Percentiles rank a stretch among this genome's conserved stretches.
These are phyloP conservation scores for Fusarium bulbicola DNA, from an alignment of 2,329 filamentous ascomycete species.

Conservation along the genomic window DNA sequence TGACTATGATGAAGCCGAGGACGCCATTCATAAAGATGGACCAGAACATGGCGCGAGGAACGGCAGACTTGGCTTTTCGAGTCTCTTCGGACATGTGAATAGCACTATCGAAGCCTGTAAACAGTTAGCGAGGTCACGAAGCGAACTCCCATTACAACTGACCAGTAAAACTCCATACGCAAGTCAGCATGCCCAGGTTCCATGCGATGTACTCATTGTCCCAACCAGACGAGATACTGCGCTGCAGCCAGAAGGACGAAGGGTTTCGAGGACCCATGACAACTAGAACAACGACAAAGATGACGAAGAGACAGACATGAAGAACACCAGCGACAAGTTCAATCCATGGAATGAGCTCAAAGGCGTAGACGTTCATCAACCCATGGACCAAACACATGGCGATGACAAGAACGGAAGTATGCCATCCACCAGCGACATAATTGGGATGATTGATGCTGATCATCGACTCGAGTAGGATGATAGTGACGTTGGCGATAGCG, in stretches of 20 bases:
- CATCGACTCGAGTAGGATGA: slow-evolving; percentile 42
- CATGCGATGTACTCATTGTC: slow-evolving; percentile 36
- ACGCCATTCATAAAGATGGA: slow-evolving; percentile 43
- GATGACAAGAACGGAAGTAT: slow-evolving; percentile 37
- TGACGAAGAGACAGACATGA: slow-evolving; percentile 36
- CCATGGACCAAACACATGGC: slow-evolving; percentile 40
- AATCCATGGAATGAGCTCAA: slow-evolving; percentile 37
- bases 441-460: slow-evolving; percentile 36
- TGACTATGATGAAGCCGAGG: slow-evolving; percentile 41
- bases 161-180: slow-evolving; percentile 42
- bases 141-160: accelerated
- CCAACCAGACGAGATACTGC: slow-evolving; percentile 36
- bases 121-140: background rate
- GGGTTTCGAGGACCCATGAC: slow-evolving; percentile 39
- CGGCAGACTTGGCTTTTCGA: slow-evolving; percentile 38
- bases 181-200: slow-evolving; percentile 40
- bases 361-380: slow-evolving; percentile 35
- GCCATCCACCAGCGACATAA: slow-evolving; percentile 38
- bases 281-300: slow-evolving; percentile 37
- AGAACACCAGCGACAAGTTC: slow-evolving; percentile 38
- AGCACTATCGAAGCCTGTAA: slow-evolving; percentile 37
- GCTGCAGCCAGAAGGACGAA: slow-evolving; percentile 34
- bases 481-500: slow-evolving; percentile 40
- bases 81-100: slow-evolving; percentile 42
- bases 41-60: slow-evolving; percentile 41